Evolutionary conservation across 371 early-diverging fungal genomes (phyloP), one percentile per base, ranked within the genome.

Genomic region (Phascolomyces articulosus): DNA sequence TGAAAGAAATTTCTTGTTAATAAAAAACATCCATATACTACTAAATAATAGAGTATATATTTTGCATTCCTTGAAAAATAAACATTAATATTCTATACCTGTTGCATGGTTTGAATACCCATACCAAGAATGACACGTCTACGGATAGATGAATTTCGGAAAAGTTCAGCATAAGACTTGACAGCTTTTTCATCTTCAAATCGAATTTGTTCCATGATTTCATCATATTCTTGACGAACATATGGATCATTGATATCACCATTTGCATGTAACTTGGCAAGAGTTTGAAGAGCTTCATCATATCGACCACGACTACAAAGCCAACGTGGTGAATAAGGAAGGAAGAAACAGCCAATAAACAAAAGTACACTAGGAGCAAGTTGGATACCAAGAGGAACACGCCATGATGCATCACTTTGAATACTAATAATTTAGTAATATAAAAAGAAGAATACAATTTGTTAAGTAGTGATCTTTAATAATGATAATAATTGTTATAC

Each of bases 151-250:
- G 61, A 18, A 10, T n/a, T 60, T 7, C 58, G 40, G 69, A 89
- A 70, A 54, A 94, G 78, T 64, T 93, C 93, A 4, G 41, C 4
- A 77, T 91, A 93, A 23, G 78, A 74, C 56, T 85, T 86, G 16
- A 74, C 77, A 15, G 86, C 88, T 31, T 85, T 75, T n/a, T 78
- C 79, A 21, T 83, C 73, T 67, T 95, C 94, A 29, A 82, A 69
- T 34, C 71, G 78, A 51, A 91, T 72, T 24, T 75, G 71, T 20
- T 85, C 86, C 68, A 87, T 79, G 69, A 93, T 90, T 21, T 86
- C 86, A 31, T 84, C 75, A 70, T 79, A 88, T 71, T 94, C 94
- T 18, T 82, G 85, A 10, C 81, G 54, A 26, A 93, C 89, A 18
- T 69, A 80, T 7, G 85, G 69, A 62, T 72, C 74, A 48, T 78